Evolutionary conservation across 306 rosid species (phyloP), one percentile per base, ranked within the genome.

Genomic region (Crotalaria pallida): DNA sequence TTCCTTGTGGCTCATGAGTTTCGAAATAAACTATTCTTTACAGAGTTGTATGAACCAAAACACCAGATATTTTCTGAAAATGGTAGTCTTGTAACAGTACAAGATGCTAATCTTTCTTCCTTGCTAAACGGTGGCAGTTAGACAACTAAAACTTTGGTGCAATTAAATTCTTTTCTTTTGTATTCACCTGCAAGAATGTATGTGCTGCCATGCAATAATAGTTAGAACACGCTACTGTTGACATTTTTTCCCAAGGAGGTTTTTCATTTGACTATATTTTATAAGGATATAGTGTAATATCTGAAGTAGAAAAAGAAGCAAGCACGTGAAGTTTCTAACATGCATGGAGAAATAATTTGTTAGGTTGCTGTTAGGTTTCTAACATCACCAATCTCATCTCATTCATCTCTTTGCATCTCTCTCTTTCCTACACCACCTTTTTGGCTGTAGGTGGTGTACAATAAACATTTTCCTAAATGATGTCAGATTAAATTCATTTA

Each of bases 111-210:
- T 12, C 2, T 38, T 23, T 57, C 4, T 5, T 67, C 36, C 12
- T n/a, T 33, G 52, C 47, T 69, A 15, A 57, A 33, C 45, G 18
- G 29, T 17, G 29, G 22, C 33, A 41, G 33, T 56, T 57, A 31
- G 41, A 21, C 33, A 43, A 29, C 24, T 66, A 57, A 31, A 56
- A 21, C 7, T 75, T 75, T 75, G 73, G 51, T 21, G 41, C 27
- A 13, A 19, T 3, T 27, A 56, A 56, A 31, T 15, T 33, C 19
- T 12, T 16, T 10, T 27, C 47, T 55, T 13, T 74, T 49, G 41
- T 49, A 18, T 29, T 66, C 31, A 4, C 45, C 45, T 29, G 58
- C 71, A 22, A 29, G 18, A 29, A 47, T 24, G 47, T 36, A 15
- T 65, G 12, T 17, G 45, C 29, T 65, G 71, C 52, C 38, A 66